Base-by-base conservation (phyloP, 1,284 basidiomycete genomes). In the Ustilago esculenta region DNA sequence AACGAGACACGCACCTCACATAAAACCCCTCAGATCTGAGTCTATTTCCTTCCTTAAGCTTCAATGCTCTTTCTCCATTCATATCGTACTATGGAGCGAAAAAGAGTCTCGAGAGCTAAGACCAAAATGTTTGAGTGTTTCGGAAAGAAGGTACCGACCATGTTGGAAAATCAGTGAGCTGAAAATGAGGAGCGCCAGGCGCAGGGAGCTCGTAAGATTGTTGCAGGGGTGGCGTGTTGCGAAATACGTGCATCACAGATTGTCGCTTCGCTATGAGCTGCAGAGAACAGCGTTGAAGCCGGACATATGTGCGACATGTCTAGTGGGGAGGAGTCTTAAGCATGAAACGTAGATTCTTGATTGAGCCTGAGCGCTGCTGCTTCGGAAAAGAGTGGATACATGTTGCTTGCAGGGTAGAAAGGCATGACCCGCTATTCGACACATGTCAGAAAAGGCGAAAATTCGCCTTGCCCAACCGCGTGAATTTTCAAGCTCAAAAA, bases 361-460 rank as follows among this genome's bases (percentile, higher is more conserved):
- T 17, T 32, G 53, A 55, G 47, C 29, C 21, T 27, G n/a, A n/a
- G n/a, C n/a, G 36, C 45, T 36, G 12, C 29, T 25, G n/a, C 15
- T 27, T 39, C 3, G 8, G 27, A 20, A n/a, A 10, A 29, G 27
- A 29, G 27, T 29, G 27, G 12, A 15, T 12, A 39, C 27, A 4
- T 3, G 17, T n/a, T 20, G 21, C 15, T 12, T 7, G 35, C 23
- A 35, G 25, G 33, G 18, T 18, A n/a, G 23, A 30, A 15, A 15
- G 17, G 10, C 12, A 23, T n/a, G 27, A 37, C 49, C 60, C 60
- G 60, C 47, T 64, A 53, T 44, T 64, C 53, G 60, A 64, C 60
- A 64, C 60, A 64, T 64, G 60, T 64, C 60, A 64, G 46, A 63
- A 63, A 63, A 29, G 1, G 20, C 12, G 35, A 34, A 42, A 25